Percentiles rank a stretch among this genome's conserved stretches.
These are phyloP conservation scores for Fraxinus angustifolia DNA, from an alignment of 305 asterid species.

Conservation along the genomic window DNA sequence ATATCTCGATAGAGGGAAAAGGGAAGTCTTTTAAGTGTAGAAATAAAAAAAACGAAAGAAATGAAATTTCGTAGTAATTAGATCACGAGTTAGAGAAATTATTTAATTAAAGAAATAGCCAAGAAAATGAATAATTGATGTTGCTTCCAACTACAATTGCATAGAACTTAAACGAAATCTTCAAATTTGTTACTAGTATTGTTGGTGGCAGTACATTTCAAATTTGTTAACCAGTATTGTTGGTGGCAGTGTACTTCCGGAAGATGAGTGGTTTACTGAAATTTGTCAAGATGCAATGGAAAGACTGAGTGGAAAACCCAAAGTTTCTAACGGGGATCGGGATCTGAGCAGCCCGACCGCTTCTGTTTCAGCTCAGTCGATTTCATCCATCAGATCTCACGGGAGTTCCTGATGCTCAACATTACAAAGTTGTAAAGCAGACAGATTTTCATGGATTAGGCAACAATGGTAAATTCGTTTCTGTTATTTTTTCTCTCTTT, in stretches of 20 bases:
- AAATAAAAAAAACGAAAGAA: background rate
- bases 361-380: constrained; percentile 92
- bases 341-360: constrained; percentile 95
- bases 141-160: constrained; percentile 1
- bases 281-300: constrained; percentile 85
- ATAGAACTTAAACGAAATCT: background rate
- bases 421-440: constrained; percentile 41
- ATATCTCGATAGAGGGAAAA: background rate
- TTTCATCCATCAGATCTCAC: constrained; percentile 83
- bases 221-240: constrained; percentile 17
- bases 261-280: constrained; percentile 88
- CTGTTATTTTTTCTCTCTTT: background rate
- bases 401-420: constrained; percentile 64
- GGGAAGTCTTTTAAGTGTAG: background rate
- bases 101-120: background rate
- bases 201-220: background rate
- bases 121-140: background rate
- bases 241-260: constrained; percentile 76
- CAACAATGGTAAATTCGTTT: constrained; percentile 18
- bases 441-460: constrained; percentile 20
- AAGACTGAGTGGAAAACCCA: constrained; percentile 82
- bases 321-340: constrained; percentile 73
- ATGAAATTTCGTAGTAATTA: background rate
- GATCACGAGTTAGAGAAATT: background rate
- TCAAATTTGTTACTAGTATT: background rate